Evolutionary conservation across 2,329 filamentous ascomycete genomes (phyloP).

Genomic region (Aspergillus clavatus): DNA sequence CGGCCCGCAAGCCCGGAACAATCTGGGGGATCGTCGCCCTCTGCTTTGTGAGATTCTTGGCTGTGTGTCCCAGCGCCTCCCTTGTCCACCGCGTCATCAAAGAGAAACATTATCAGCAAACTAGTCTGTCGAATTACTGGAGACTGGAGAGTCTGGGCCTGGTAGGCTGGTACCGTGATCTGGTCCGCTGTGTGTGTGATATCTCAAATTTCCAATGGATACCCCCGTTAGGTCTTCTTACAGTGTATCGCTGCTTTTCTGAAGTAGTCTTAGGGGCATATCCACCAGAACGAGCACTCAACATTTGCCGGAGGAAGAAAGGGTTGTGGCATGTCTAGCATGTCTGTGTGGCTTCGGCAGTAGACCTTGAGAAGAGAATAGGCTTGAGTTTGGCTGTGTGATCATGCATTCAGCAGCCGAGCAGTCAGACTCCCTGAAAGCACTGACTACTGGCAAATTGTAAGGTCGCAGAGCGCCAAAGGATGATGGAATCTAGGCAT

Average conservation of each 20-base stretch:
- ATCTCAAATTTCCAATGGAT: too few species aligned
- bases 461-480: not conserved
- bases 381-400: not conserved
- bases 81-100: too few species aligned
- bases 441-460: not conserved
- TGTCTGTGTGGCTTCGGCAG: not conserved
- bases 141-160: not conserved
- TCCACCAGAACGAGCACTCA: not conserved
- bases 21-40: constrained; percentile 3
- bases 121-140: not conserved
- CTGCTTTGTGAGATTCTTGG: constrained; percentile 6
- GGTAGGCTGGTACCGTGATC: not conserved
- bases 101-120: not conserved
- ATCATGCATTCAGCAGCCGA: not conserved
- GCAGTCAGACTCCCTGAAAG: not conserved
- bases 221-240: not conserved
- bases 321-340: not conserved
- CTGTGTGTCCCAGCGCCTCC: not conserved
- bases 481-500: not conserved
- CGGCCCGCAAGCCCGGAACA: constrained; percentile 20
- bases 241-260: not conserved
- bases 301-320: not conserved
- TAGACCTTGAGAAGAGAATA: not conserved
- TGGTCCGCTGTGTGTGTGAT: not conserved
- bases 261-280: not conserved